Base-by-base conservation (phyloP, 2,329 filamentous ascomycete species). In the Dactylellina cionopaga region DNA sequence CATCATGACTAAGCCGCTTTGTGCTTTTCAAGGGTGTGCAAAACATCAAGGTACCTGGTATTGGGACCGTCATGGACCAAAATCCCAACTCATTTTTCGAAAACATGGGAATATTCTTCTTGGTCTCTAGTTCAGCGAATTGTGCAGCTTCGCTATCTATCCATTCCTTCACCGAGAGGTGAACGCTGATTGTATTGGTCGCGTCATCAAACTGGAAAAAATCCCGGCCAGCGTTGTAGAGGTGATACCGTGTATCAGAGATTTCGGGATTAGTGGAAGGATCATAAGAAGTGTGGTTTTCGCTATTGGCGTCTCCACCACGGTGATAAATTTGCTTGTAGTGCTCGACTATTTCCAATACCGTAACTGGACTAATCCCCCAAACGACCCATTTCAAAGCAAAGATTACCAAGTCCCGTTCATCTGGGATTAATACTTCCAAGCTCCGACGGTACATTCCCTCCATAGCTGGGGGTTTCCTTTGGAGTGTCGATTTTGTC, bases 181-280 rank as follows among this genome's bases (percentile, higher is more conserved):
- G 58, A 9, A 43, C 58, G 24, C 22, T 37, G 11, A 63, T 52
- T 13, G 58, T 24, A 10, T 52, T 35, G 5, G 58, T 19, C 9
- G 15, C 17, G n/a, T 41, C 25, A 13, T 63, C 46, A 29, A 63
- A 63, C 31, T 63, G 44, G 17, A 63, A 52, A 19, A 63, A 63
- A 15, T 63, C 58, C 5, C 58, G 31, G 6, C 58, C 46, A 2
- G 58, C 44, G 22, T n/a, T 43, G 9, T 37, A 37, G 19, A 63
- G 58, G 29, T 52, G 44, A 22, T 63, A 52, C 43, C n/a, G 41
- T 22, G 58, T 63, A 43, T 63, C 58, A 3, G n/a, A 7, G n/a
- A 63, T 63, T 17, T 63, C 44, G 31, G 58, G 58, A n/a, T 63
- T 35, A 11, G 41, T 22, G 13, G 13, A 49, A n/a, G 55, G 55